phyloP scores from a whole-genome alignment of 148 eudicot species.

The Silene latifolia region DNA sequence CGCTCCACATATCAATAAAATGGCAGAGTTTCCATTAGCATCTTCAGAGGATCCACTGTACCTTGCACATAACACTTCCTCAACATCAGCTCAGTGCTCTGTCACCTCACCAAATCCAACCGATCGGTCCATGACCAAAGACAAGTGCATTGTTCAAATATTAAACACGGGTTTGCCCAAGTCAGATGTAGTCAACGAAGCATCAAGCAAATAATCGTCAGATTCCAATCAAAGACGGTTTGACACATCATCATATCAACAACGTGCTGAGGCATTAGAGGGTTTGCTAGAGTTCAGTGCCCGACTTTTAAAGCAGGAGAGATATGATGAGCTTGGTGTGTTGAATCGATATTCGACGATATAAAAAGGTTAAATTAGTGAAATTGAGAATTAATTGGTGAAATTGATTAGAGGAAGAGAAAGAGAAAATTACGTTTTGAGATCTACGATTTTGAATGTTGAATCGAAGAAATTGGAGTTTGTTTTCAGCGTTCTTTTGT shows the following conservation, averaged over 20 bases:
- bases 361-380: too few species aligned
- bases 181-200: constrained; percentile 11
- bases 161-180: constrained; percentile 17
- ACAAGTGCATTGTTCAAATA: constrained; percentile 72
- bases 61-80: constrained; percentile 38
- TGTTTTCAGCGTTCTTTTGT: too few species aligned
- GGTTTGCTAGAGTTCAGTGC: constrained; percentile 95
- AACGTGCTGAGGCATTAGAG: constrained; percentile 91
- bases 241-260: constrained; percentile 75
- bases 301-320: constrained; percentile 67
- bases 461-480: too few species aligned
- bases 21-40: constrained; percentile 65
- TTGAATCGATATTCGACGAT: too few species aligned
- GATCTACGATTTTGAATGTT: too few species aligned
- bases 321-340: constrained; percentile 77
- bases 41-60: constrained; percentile 54
- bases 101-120: constrained; percentile 36
- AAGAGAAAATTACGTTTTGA: too few species aligned
- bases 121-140: constrained; percentile 65
- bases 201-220: constrained; percentile 53
- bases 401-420: too few species aligned
- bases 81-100: constrained; percentile 63
- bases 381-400: too few species aligned
- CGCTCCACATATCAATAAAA: constrained; percentile 78
- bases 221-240: constrained; percentile 53